Conservation (phyloP, 768 basidiomycete species). For the Termitomyces bulborhizus region DNA sequence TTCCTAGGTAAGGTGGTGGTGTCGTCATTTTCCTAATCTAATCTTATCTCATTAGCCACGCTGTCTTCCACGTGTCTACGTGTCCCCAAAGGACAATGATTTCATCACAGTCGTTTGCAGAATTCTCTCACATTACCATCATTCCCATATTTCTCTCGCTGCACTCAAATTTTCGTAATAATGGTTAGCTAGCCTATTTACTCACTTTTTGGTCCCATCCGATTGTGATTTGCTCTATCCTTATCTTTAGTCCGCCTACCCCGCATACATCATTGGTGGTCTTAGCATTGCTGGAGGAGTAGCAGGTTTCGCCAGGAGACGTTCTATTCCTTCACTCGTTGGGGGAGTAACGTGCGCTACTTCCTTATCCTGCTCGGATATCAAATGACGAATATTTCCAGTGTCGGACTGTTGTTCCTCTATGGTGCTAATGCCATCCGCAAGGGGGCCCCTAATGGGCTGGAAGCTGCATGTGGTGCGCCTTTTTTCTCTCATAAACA, state of each 20-base stretch:
- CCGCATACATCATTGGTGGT: slow-evolving; percentile 71
- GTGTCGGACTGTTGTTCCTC: slow-evolving; percentile 74
- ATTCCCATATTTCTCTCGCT: neutral
- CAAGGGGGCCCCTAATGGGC: slow-evolving; percentile 65
- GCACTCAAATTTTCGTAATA: neutral
- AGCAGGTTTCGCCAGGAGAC: slow-evolving; percentile 63
- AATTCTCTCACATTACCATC: neutral
- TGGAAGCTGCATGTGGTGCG: slow-evolving; percentile 74
- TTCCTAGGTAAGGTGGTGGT: neutral
- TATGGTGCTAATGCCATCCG: slow-evolving; percentile 76
- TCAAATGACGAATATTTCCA: slow-evolving; percentile 18
- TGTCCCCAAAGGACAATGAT: neutral
- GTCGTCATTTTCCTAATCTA: neutral
- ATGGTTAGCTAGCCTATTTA: neutral
- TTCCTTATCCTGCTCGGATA: neutral
- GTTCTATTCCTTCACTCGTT: slow-evolving; percentile 76
- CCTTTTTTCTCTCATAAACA: slow-evolving; percentile 1
- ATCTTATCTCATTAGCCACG: slow-evolving; percentile 3
- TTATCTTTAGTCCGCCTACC: slow-evolving; percentile 62
- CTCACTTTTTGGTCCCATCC: neutral
- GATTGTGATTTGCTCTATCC: neutral
- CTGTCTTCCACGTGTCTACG: neutral
- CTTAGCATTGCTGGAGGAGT: slow-evolving; percentile 75
- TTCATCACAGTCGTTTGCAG: neutral
- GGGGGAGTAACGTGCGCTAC: slow-evolving; percentile 68